Conservation (phyloP, 1,284 basidiomycete genomes). For the Xanthoconium separans region DNA sequence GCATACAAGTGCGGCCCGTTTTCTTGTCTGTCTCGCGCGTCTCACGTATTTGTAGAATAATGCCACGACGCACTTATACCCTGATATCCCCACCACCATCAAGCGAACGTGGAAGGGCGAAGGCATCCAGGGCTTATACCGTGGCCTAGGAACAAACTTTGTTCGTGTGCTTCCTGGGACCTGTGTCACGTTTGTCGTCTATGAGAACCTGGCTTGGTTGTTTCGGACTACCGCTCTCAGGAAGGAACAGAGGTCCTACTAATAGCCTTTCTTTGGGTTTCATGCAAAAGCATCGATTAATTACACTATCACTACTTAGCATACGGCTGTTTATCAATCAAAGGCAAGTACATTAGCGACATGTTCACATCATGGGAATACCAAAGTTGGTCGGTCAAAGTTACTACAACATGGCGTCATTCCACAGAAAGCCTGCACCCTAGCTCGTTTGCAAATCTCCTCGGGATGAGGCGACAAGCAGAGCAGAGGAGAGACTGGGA, state of each 20-base stretch:
- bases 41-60: slow-evolving; percentile 48
- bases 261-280: neutral
- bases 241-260: slow-evolving; percentile 14
- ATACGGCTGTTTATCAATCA: slow-evolving; percentile 2
- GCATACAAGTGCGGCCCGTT: slow-evolving; percentile 74
- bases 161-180: slow-evolving; percentile 95
- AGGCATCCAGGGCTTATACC: slow-evolving; percentile 88
- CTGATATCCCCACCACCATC: slow-evolving; percentile 80
- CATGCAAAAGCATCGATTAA: slow-evolving; percentile 9
- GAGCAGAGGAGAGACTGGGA: slow-evolving; percentile 31
- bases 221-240: slow-evolving; percentile 61
- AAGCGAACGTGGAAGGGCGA: slow-evolving; percentile 79
- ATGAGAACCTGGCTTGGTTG: slow-evolving; percentile 92
- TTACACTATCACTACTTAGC: slow-evolving; percentile 3
- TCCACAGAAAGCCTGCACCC: slow-evolving; percentile 28
- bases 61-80: slow-evolving; percentile 65
- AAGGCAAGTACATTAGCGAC: slow-evolving; percentile 9
- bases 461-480: slow-evolving; percentile 34
- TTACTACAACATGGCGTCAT: slow-evolving; percentile 35
- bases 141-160: slow-evolving; percentile 95
- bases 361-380: neutral
- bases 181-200: slow-evolving; percentile 97
- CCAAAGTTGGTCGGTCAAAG: slow-evolving; percentile 26
- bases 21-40: neutral
- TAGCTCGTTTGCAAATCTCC: slow-evolving; percentile 23